A percentile compares a stretch with the other conserved stretches of the same genome.
phyloP scores from a whole-genome alignment of 495 filamentous ascomycete species.

The Clohesyomyces aquaticus region DNA sequence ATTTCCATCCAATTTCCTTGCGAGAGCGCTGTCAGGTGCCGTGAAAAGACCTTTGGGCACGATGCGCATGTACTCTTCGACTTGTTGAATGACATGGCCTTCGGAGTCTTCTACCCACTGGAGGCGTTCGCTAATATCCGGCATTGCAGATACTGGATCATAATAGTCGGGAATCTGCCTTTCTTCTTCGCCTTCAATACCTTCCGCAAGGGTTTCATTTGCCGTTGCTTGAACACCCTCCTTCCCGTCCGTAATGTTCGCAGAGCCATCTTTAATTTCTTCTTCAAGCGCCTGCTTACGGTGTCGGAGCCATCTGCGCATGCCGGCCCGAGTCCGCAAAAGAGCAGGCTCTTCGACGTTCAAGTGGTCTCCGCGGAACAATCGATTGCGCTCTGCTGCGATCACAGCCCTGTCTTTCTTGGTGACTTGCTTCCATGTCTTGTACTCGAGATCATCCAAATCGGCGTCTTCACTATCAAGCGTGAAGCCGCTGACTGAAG shows the following conservation, averaged over 20 bases:
- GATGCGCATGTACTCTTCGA: slow-evolving; percentile 77
- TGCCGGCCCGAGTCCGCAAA: slow-evolving; percentile 73
- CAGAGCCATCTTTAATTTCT: slow-evolving; percentile 47
- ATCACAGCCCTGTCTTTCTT: slow-evolving; percentile 93
- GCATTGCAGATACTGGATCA: slow-evolving; percentile 80
- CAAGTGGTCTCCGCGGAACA: slow-evolving; percentile 82
- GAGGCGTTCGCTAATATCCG: slow-evolving; percentile 74
- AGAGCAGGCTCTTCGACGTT: slow-evolving; percentile 87
- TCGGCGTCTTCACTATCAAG: slow-evolving; percentile 58
- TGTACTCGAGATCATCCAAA: slow-evolving; percentile 85
- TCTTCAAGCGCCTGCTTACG: slow-evolving; percentile 64
- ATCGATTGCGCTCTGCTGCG: slow-evolving; percentile 75
- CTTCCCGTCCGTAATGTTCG: slow-evolving; percentile 49
- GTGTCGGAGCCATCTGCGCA: slow-evolving; percentile 78
- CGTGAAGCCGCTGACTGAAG: slow-evolving; percentile 64
- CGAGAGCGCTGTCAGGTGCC: slow-evolving; percentile 74
- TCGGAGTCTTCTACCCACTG: slow-evolving; percentile 86
- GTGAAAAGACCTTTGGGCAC: slow-evolving; percentile 74
- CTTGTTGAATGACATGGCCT: slow-evolving; percentile 81
- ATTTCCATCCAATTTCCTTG: slow-evolving; percentile 84
- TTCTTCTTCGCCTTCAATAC: slow-evolving; percentile 85
- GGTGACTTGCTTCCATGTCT: slow-evolving; percentile 98
- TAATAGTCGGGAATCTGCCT: slow-evolving; percentile 89
- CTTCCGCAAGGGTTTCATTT: slow-evolving; percentile 81
- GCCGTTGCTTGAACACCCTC: slow-evolving; percentile 54